These are phyloP conservation scores for Aspergillus uvarum DNA, from an alignment of 2,329 filamentous ascomycete species.

Conservation along the genomic window DNA sequence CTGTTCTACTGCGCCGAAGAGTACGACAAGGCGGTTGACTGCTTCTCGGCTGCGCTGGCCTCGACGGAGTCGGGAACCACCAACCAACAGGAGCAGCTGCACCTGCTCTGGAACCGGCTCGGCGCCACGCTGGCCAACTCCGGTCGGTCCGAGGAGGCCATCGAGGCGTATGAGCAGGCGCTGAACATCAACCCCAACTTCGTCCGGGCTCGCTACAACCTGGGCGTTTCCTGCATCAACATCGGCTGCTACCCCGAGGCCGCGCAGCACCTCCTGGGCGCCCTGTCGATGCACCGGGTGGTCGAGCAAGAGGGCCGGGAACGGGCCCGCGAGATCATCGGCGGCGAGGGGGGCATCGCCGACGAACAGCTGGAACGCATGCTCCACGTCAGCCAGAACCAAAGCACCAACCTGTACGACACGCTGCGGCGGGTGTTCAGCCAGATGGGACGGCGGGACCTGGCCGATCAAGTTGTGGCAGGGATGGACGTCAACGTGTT, in stretches of 20 bases:
- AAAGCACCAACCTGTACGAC: conserved; percentile 95
- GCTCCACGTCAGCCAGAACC: conserved; percentile 77
- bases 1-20: conserved; percentile 97
- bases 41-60: conserved; percentile 88
- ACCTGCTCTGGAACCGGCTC: conserved; percentile 95
- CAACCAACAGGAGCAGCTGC: conserved; percentile 82
- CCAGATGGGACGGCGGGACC: conserved; percentile 86
- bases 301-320: conserved; percentile 83
- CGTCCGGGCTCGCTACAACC: conserved; percentile 92
- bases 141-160: conserved; percentile 90
- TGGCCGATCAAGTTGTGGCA: conserved; percentile 81
- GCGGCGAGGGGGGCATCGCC: conserved; percentile 52
- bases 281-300: conserved; percentile 91
- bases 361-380: conserved; percentile 81
- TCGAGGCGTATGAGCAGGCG: conserved; percentile 92
- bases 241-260: conserved; percentile 94
- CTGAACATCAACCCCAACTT: conserved; percentile 91
- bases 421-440: conserved; percentile 92
- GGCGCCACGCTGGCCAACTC: conserved; percentile 95
- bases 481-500: conserved; percentile 91
- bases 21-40: conserved; percentile 97
- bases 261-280: conserved; percentile 86
- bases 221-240: conserved; percentile 95
- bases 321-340: conserved; percentile 77
- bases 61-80: conserved; percentile 78